Conservation (phyloP, 306 rosid species). For the Pterocarpus santalinus region DNA sequence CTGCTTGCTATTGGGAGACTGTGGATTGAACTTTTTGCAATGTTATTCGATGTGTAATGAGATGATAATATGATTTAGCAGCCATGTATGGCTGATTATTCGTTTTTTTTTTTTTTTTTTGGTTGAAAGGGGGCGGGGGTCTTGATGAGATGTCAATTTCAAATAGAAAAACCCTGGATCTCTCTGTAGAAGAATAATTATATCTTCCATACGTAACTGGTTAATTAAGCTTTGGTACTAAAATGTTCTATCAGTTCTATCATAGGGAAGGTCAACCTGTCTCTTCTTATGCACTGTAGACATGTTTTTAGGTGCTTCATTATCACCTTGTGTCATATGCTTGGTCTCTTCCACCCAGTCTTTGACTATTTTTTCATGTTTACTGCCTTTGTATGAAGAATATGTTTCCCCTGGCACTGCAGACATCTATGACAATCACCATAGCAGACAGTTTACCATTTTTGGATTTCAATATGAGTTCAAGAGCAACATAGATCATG, state of each 20-base stretch:
- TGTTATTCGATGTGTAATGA: conserved; percentile 24
- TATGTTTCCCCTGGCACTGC: conserved; percentile 61
- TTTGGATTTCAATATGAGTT: conserved; percentile 71
- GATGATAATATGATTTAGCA: conserved; percentile 18
- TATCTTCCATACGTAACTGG: neutral
- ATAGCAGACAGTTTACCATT: conserved; percentile 68
- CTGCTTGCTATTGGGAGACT: neutral
- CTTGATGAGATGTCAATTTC: conserved; percentile 16
- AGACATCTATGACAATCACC: conserved; percentile 73
- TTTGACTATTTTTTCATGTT: conserved; percentile 60
- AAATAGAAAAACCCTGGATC: neutral
- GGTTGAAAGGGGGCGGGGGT: neutral
- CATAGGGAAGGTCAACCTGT: conserved; percentile 15
- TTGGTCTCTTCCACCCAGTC: conserved; percentile 50
- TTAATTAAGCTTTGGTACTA: conserved; percentile 19
- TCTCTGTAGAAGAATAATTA: neutral
- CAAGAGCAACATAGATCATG: conserved; percentile 63
- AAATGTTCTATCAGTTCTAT: conserved; percentile 9
- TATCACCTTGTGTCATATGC: conserved; percentile 20
- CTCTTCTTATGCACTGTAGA: conserved; percentile 26
- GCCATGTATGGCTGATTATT: neutral
- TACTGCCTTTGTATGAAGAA: conserved; percentile 68
- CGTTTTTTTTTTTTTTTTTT: neutral
- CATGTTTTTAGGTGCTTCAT: conserved; percentile 36
- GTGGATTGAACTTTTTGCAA: conserved; percentile 20